phyloP scores from a whole-genome alignment of 179 eudicot genomes.

The Heliamphora pulchella region DNA sequence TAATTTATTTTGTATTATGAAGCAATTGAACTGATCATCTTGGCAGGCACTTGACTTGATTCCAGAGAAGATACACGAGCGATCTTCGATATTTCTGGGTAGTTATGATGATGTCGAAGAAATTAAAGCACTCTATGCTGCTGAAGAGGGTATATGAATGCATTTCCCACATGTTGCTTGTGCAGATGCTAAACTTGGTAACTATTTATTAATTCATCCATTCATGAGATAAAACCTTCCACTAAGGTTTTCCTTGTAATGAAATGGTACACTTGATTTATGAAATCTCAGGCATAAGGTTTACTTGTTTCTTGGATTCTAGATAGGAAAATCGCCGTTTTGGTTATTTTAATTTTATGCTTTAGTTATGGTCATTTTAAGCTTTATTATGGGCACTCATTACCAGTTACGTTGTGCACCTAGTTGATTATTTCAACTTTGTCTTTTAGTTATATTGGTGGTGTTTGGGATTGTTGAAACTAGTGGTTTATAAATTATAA shows the following conservation, averaged over 20 bases:
- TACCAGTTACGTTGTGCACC: too few species aligned
- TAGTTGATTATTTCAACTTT: too few species aligned
- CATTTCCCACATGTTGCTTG: background rate
- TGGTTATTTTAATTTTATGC: too few species aligned
- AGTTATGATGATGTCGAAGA: conserved; percentile 93
- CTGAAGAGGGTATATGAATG: conserved; percentile 31
- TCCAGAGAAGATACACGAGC: conserved; percentile 74
- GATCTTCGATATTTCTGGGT: conserved; percentile 90
- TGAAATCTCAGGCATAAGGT: conserved; percentile 7
- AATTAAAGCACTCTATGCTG: conserved; percentile 81
- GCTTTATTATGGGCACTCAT: too few species aligned
- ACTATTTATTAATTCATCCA: background rate
- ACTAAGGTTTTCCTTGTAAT: conserved; percentile 11
- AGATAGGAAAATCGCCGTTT: too few species aligned
- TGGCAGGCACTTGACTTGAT: conserved; percentile 81
- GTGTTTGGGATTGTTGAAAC: too few species aligned
- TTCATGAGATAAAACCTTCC: conserved; percentile 13
- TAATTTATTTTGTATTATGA: background rate
- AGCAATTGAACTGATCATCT: background rate
- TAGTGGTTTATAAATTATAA: too few species aligned
- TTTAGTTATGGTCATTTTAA: too few species aligned
- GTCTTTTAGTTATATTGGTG: too few species aligned
- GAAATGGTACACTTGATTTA: conserved; percentile 13
- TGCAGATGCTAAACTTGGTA: background rate
- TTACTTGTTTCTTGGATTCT: background rate